Percentiles rank a stretch among this genome's conserved stretches.
phyloP scores from a whole-genome alignment of 1,284 basidiomycete genomes.

The Calocybe gambosa region DNA sequence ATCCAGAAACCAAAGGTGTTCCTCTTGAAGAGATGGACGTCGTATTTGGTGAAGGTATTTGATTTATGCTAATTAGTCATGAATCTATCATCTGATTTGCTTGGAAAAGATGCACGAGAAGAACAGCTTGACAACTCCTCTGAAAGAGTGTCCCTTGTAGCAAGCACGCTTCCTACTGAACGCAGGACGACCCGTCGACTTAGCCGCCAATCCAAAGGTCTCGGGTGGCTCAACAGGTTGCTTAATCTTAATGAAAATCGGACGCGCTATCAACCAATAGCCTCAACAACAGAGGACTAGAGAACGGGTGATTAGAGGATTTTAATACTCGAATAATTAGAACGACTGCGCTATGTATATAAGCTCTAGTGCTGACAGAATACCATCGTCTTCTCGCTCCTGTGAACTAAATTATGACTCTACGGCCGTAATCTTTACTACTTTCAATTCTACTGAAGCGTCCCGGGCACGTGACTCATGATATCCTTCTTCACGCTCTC shows the following conservation, averaged over 20 bases:
- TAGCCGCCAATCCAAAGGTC: conserved; percentile 20
- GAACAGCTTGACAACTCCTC: conserved; percentile 69
- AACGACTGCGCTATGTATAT: too few relatives aligned
- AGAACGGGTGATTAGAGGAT: neutral
- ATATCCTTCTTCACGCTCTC: conserved; percentile 22
- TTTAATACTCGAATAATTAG: neutral
- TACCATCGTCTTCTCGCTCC: too few relatives aligned
- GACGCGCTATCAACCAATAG: conserved; percentile 49
- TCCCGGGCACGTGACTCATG: conserved; percentile 24
- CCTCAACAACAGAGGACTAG: conserved; percentile 12
- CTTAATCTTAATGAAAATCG: conserved; percentile 40
- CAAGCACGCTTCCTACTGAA: conserved; percentile 9
- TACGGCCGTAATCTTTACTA: too few relatives aligned
- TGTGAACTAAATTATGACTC: too few relatives aligned
- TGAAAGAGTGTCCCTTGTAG: conserved; percentile 32
- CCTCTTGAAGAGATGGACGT: conserved; percentile 80
- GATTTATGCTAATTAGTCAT: conserved; percentile 1
- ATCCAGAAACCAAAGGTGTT: conserved; percentile 77
- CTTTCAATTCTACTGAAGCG: too few relatives aligned
- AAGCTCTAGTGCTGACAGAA: too few relatives aligned
- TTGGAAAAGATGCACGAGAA: conserved; percentile 44
- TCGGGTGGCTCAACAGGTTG: conserved; percentile 46
- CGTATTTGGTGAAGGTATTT: conserved; percentile 72
- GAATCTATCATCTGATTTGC: conserved; percentile 13
- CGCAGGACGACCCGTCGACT: conserved; percentile 13